phyloP scores from a whole-genome alignment of 139 green algal genomes.

The Chlorokybus atmophyticus region DNA sequence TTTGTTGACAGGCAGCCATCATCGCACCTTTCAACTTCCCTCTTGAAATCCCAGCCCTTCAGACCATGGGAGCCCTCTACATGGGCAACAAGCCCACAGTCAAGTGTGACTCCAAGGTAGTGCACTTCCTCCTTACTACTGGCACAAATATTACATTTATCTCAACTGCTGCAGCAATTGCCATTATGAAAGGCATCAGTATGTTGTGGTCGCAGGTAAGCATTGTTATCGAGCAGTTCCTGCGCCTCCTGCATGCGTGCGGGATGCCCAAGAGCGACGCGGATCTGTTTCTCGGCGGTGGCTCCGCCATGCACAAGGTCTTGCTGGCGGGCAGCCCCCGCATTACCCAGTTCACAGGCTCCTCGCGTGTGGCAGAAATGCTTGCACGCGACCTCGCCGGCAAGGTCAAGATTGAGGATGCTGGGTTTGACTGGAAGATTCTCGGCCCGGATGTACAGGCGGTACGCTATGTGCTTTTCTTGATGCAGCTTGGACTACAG shows the following conservation, averaged over 20 bases:
- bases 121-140: too few species aligned
- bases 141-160: too few species aligned
- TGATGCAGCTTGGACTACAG: neutral
- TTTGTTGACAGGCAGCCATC: slow-evolving; percentile 48
- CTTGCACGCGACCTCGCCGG: slow-evolving; percentile 47
- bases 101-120: slow-evolving; percentile 27
- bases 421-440: slow-evolving; percentile 97
- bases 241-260: slow-evolving; percentile 77
- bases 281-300: slow-evolving; percentile 72
- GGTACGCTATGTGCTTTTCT: neutral
- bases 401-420: slow-evolving; percentile 83
- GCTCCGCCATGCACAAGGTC: slow-evolving; percentile 51
- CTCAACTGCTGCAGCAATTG: too few species aligned
- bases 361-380: slow-evolving; percentile 60
- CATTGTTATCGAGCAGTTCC: slow-evolving; percentile 84
- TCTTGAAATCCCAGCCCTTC: slow-evolving; percentile 90
- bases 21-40: slow-evolving; percentile 99
- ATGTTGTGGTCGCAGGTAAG: slow-evolving; percentile 59
- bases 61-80: slow-evolving; percentile 95
- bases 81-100: slow-evolving; percentile 96
- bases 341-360: slow-evolving; percentile 82
- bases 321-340: slow-evolving; percentile 42
- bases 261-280: slow-evolving; percentile 70
- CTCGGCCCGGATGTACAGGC: slow-evolving; percentile 63
- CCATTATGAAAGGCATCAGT: too few species aligned